Conservation (phyloP, 2,329 filamentous ascomycete genomes). For the Fusarium goolgardi region DNA sequence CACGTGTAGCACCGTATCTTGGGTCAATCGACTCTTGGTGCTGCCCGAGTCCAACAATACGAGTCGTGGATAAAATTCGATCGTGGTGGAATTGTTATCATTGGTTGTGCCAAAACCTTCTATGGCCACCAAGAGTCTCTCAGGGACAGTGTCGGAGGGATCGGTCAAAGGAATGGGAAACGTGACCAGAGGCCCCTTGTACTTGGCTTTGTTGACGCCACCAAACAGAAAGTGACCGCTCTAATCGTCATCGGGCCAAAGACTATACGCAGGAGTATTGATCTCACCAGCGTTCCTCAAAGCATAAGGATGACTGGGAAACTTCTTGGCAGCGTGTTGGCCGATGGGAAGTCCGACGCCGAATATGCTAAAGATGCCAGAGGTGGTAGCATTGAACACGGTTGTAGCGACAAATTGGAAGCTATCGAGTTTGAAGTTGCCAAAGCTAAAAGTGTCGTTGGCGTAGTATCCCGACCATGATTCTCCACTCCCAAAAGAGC, state of each 20-base stretch:
- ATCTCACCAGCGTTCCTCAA: background rate
- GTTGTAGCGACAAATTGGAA: background rate
- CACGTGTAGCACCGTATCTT: background rate
- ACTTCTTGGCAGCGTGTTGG: background rate
- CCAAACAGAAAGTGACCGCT: background rate
- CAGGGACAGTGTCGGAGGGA: too few species aligned
- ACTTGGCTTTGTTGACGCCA: background rate
- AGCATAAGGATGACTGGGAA: background rate
- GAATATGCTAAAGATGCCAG: background rate
- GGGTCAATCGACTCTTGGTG: background rate
- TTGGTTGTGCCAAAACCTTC: background rate
- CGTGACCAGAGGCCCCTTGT: background rate
- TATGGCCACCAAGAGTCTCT: background rate
- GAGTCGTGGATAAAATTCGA: background rate
- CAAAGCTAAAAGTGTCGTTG: background rate
- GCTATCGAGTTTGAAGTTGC: background rate
- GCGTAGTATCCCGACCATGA: background rate
- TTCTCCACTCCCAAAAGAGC: background rate
- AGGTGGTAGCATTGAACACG: background rate
- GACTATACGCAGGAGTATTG: background rate
- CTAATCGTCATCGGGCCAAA: background rate
- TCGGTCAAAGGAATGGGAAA: background rate
- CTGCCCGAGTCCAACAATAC: background rate
- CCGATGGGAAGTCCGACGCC: background rate
- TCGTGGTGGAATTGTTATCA: background rate